Evolutionary conservation across 495 filamentous ascomycete genomes (phyloP), one percentile per base, ranked within the genome.

Genomic region (Lepraria neglecta): DNA sequence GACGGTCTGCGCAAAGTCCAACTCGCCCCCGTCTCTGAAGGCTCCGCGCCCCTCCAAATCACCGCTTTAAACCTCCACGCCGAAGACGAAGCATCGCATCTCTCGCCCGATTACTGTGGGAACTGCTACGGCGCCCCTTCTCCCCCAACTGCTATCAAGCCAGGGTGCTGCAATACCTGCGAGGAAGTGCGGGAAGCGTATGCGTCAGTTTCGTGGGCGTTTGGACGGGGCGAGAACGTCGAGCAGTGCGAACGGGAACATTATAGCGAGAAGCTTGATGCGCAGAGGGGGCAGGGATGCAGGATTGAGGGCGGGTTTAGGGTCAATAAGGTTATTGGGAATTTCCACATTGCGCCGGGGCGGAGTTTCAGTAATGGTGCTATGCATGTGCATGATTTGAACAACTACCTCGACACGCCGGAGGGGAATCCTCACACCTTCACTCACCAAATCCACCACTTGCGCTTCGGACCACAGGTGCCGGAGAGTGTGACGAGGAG

Each of bases 281-380:
- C 84, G 59, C 92, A 97, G 75, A 83, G 91, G 28, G 79, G 84
- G 17, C 95, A 99, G 71, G 94, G 94, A 31, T 99, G 94, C 73
- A 90, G 95, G 31, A 87, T 99, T 62, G 92, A 97, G 67, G 94
- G 94, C 61, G 87, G 84, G 14, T 80, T 99, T 62, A 87, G 89
- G 33, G 94, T 99, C 48, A 99, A 97, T 78, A 99, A 98, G 72
- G 94, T 99, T 3, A 80, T 97, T 58, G 94, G 94, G 47, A 99
- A 99, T 76, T 99, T 99, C 82, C 94, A 99, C 75, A 88, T 99
- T 67, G 95, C 94, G 2, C 95, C 94, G 1, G 94, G 94, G 69
- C 86, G 91, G 73, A 90, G 85, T 70, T 97, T 96, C 80, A 91
- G 85, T 67, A 94, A 87, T 69, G 89, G 89, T 56, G 94, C 96